Base-by-base conservation (phyloP, 2,329 filamentous ascomycete species). In the Hymenoscyphus albidus region DNA sequence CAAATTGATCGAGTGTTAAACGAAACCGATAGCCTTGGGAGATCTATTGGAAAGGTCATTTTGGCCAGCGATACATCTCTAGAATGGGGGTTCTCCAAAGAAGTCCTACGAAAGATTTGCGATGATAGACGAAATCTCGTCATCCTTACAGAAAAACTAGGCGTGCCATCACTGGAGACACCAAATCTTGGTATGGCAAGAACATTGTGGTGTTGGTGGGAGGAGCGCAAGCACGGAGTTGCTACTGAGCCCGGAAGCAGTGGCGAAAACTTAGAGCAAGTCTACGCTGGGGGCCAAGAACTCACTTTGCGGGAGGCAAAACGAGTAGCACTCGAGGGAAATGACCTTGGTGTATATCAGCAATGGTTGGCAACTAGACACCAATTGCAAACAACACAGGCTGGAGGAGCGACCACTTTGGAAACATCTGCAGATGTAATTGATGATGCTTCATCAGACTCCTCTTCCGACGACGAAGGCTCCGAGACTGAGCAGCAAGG, bases 61-160 rank as follows among this genome's bases (percentile, higher is more conserved):
- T 81, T 99, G 64, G 93, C 95, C 2, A 97, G 92, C 70, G 94
- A 98, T 75, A 85, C 88, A 3, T 96, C 91, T 38, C 79, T 98
- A 22, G 92, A 97, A 71, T 99, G 95, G 95, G 95, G 95, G 0
- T 96, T 97, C 73, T 96, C 95, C 0, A 92, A 90, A 72, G 88
- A 94, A 62, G 82, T 93, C 0, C 79, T 99, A 59, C 87, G 85
- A 68, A 83, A 83, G 10, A 82, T 99, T 63, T 92, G 92, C 0
- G 83, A 85, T 65, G 90, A 96, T 69, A 80, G 88, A 1, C 87
- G 88, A 54, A 99, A 97, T 75, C 80, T 98, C 57, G 85, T 99
- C 42, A 87, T 99, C 62, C 78, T 99, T 55, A 97, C 94, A 0
- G 93, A 98, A 72, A 86, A 88, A 68, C 82, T 86, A 1, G 80